These are phyloP conservation scores for Crithidia sp. DNA, from an alignment of 208 protist genomes.

Conservation along the genomic window DNA sequence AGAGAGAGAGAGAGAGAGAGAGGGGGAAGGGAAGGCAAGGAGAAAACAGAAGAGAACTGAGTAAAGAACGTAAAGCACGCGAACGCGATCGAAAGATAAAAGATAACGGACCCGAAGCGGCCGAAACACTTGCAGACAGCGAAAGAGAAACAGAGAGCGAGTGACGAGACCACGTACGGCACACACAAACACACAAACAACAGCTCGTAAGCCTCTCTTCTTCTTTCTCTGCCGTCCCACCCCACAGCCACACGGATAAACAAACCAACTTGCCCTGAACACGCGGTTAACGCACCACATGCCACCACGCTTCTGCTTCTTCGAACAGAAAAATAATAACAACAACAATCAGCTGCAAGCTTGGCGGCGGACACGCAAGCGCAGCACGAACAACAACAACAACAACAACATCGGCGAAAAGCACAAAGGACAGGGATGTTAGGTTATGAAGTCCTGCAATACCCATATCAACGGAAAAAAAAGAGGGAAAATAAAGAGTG, in stretches of 20 bases:
- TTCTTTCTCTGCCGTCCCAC: too few relatives aligned
- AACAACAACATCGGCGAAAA: neutral
- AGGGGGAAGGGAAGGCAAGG: neutral
- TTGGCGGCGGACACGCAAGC: too few relatives aligned
- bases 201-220: neutral
- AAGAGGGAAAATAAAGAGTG: slow-evolving; percentile 2
- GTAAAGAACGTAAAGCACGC: too few relatives aligned
- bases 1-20: neutral
- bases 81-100: neutral
- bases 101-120: neutral
- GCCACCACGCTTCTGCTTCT: too few relatives aligned
- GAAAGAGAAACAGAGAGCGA: neutral
- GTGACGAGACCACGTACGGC: neutral
- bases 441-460: too few relatives aligned
- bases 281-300: too few relatives aligned
- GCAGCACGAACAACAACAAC: neutral
- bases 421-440: neutral
- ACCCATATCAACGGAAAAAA: neutral
- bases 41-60: neutral
- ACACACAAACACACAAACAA: neutral
- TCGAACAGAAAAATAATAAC: neutral
- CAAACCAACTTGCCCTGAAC: too few relatives aligned
- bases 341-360: neutral
- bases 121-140: neutral
- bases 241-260: too few relatives aligned